Evolutionary conservation across 2,329 filamentous ascomycete species (phyloP), one percentile per base, ranked within the genome.

Genomic region (Leptographium radiaticola): DNA sequence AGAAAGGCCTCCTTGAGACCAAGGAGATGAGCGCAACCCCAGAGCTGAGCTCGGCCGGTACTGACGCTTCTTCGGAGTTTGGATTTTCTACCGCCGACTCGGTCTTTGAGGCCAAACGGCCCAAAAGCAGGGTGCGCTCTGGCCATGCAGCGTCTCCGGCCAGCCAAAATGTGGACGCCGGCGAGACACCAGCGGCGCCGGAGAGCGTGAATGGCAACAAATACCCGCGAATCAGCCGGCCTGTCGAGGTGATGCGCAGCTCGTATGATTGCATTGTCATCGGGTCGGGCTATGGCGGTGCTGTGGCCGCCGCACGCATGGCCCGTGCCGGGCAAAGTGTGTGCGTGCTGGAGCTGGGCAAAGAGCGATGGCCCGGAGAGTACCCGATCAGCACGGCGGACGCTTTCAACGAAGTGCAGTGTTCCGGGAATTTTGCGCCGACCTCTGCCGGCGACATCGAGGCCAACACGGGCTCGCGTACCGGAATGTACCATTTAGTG

Each of bases 231-330:
- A 75, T 83, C 55, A 78, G 77, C 25, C 75, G 72, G 55, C 73
- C 77, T 0, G 72, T 83, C 13, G 75, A 81, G 61, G 66, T 81
- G 31, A 74, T 84, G 62, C 71, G 75, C 31, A 67, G 69, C 53
- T 67, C 68, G 8, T 86, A 87, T 59, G 83, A 86, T 65, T 77
- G 77, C 42, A 74, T 87, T 12, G 79, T 86, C 34, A 78, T 86
- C 55, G 83, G 83, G 1, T 84, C 81, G 11, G 83, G 83, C 1
- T 87, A 86, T 63, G 83, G 83, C 30, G 82, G 80, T 42, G 78
- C 75, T 30, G 77, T 86, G 20, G 82, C 83, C 3, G 83, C 82
- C 0, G 79, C 79, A 25, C 73, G 81, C 12, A 80, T 85, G 74
- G 76, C 81, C 4, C 73, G 83, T 53, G 75, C 75, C 1, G 75